Percentiles rank a stretch among this genome's conserved stretches.
Evolutionary conservation across 179 eudicot species (phyloP).

Genomic region (Heliamphora pulchella): DNA sequence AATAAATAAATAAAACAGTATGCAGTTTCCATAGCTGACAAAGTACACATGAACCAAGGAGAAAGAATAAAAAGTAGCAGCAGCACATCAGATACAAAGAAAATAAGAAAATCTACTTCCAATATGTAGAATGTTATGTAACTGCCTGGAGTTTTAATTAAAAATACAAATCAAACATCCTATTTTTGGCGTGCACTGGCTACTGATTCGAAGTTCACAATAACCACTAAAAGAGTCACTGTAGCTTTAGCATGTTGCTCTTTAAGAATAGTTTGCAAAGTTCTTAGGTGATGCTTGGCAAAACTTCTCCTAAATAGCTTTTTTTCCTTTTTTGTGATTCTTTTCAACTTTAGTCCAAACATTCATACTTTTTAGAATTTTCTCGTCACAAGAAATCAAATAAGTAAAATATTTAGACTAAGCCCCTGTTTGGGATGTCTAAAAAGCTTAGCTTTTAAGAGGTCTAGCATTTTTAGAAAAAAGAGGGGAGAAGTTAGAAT

Average conservation of each 20-base stretch:
- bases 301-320: too few relatives aligned
- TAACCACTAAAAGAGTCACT: not conserved
- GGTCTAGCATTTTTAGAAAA: too few relatives aligned
- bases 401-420: too few relatives aligned
- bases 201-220: not conserved
- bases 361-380: too few relatives aligned
- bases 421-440: too few relatives aligned
- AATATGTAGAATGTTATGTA: not conserved
- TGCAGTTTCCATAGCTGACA: not conserved
- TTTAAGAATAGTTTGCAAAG: not conserved
- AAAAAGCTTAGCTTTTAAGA: too few relatives aligned
- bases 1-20: not conserved
- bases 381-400: too few relatives aligned
- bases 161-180: too few relatives aligned
- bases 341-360: too few relatives aligned
- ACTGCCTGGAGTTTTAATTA: not conserved
- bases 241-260: not conserved
- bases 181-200: not conserved
- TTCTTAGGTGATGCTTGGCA: too few relatives aligned
- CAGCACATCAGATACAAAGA: slow-evolving; percentile 8
- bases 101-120: not conserved
- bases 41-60: not conserved
- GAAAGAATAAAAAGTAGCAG: not conserved
- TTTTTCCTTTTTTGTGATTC: too few relatives aligned
- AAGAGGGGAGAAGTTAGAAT: too few relatives aligned